Conservation (phyloP, 2,329 filamentous ascomycete species). For the Colletotrichum cordylinicola region DNA sequence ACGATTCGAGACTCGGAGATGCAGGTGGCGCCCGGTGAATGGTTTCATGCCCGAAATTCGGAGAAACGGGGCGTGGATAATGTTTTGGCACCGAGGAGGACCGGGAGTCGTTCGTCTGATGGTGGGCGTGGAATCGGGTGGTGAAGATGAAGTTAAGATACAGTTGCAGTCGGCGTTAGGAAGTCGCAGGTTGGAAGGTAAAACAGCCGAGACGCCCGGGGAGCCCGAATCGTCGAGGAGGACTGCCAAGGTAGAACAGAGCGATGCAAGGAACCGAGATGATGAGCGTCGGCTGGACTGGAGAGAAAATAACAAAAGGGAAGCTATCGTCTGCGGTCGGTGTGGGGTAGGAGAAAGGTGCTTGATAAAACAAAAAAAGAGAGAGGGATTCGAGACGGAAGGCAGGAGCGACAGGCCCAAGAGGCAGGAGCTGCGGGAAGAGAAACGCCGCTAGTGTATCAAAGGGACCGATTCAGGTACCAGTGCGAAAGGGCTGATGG, state of each 20-base stretch:
- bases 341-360: background rate
- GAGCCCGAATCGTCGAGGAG: background rate
- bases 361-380: background rate
- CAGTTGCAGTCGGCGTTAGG: background rate
- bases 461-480: background rate
- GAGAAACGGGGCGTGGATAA: background rate
- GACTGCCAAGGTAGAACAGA: background rate
- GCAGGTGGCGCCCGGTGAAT: background rate
- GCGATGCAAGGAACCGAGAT: background rate
- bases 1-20: background rate
- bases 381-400: background rate
- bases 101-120: background rate
- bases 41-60: slow-evolving; percentile 2
- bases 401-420: background rate
- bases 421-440: background rate
- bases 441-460: slow-evolving; percentile 12
- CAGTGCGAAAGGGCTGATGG: background rate
- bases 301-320: background rate
- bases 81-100: background rate
- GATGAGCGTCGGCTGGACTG: background rate
- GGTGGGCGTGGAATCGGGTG: background rate
- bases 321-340: background rate
- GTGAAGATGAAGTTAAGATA: slow-evolving; percentile 15
- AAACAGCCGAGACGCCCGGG: background rate
- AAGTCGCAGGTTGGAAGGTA: slow-evolving; percentile 2